phyloP scores from a whole-genome alignment of 2,329 filamentous ascomycete genomes.

The Phyllosticta citriasiana region DNA sequence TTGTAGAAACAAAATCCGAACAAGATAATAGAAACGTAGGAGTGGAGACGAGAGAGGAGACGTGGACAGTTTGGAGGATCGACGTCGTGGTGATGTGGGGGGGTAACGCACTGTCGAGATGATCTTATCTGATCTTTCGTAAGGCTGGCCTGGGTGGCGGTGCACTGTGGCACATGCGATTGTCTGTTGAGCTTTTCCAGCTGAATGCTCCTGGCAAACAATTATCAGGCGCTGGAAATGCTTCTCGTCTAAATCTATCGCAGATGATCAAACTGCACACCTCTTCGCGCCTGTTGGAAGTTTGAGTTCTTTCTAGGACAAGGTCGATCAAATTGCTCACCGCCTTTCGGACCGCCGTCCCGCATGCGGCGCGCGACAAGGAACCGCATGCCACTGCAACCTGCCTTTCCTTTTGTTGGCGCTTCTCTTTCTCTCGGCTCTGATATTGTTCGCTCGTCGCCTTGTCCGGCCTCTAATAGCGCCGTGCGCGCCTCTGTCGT shows the following conservation, averaged over 20 bases:
- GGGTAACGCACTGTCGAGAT: not conserved
- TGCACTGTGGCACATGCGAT: no score
- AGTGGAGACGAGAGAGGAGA: not conserved
- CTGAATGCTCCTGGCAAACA: no score
- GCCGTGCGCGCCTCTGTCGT: not conserved
- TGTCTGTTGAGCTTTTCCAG: no score
- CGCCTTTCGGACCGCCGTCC: not conserved
- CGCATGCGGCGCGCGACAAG: not conserved
- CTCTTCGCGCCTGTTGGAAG: no score
- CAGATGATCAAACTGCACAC: no score
- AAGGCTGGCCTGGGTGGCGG: not conserved
- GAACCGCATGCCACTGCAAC: not conserved
- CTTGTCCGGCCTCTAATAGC: not conserved
- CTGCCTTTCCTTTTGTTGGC: not conserved
- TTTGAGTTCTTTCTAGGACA: no score
- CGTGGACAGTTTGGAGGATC: not conserved
- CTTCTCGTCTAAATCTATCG: no score
- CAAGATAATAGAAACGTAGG: not conserved
- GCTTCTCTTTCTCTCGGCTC: not conserved
- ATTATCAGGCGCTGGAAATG: no score
- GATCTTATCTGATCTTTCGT: not conserved
- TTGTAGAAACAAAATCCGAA: not conserved
- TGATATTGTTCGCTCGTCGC: slow-evolving; percentile 5
- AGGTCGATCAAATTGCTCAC: not conserved
- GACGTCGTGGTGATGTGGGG: not conserved